These are phyloP conservation scores for Typha latifolia DNA, from an alignment of 176 grass and related monocot genomes.

Conservation along the genomic window DNA sequence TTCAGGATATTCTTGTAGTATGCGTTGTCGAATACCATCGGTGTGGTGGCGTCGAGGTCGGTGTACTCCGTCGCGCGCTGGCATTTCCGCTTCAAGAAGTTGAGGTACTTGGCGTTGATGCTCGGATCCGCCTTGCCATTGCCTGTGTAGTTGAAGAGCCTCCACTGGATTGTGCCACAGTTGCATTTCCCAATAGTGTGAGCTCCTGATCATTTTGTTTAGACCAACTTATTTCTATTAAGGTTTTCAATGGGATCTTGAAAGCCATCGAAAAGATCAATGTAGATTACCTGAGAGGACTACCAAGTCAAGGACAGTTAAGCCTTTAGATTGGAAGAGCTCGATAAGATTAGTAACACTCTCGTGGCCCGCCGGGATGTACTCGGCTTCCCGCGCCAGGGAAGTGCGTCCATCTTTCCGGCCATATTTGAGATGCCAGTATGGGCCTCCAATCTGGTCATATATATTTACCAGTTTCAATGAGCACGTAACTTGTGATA, in stretches of 20 bases:
- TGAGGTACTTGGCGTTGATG: conserved; percentile 26
- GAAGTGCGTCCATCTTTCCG: conserved; percentile 47
- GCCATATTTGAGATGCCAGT: conserved; percentile 53
- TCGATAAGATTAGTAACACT: conserved; percentile 51
- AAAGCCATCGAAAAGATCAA: no score
- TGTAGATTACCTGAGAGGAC: conserved; percentile 40
- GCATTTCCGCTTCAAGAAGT: conserved; percentile 69
- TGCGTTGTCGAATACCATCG: conserved; percentile 44
- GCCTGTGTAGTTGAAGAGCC: conserved; percentile 33
- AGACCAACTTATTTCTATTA: neutral
- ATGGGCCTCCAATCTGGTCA: conserved; percentile 17
- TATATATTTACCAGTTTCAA: conserved; percentile 3
- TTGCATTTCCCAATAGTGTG: conserved; percentile 65
- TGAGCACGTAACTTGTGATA: neutral
- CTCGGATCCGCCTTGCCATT: conserved; percentile 1
- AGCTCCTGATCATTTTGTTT: conserved; percentile 22
- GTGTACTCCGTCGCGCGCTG: conserved; percentile 25
- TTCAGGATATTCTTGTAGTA: conserved; percentile 61
- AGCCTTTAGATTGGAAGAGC: conserved; percentile 57
- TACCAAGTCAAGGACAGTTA: conserved; percentile 55
- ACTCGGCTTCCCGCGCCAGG: conserved; percentile 29
- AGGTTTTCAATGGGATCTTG: neutral
- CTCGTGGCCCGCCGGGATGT: conserved; percentile 49
- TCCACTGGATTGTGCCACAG: conserved; percentile 42
- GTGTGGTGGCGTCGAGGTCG: conserved; percentile 61